Conservation (phyloP, 768 basidiomycete species). For the Tulasnella sp. region DNA sequence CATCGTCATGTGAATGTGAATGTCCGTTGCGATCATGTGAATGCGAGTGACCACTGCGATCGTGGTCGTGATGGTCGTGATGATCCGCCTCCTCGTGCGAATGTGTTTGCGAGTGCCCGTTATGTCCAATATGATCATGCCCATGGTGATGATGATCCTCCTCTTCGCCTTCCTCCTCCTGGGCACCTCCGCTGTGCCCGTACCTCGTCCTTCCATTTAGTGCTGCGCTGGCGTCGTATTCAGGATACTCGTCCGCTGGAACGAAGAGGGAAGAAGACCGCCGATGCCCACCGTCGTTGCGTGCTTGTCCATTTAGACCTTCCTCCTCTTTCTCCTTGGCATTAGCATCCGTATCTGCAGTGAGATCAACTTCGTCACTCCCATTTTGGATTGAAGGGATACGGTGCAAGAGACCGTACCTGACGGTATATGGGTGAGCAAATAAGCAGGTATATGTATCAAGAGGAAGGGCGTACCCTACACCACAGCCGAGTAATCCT, state of each 20-base stretch:
- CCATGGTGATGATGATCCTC: background rate
- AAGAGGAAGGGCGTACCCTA: constrained; percentile 52
- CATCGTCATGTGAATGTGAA: background rate
- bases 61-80: no score
- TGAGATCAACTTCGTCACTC: constrained; percentile 34
- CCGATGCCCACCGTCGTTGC: constrained; percentile 2
- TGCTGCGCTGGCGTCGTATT: constrained; percentile 15
- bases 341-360: constrained; percentile 30
- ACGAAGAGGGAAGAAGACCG: constrained; percentile 44
- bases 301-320: background rate
- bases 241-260: constrained; percentile 38
- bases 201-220: background rate
- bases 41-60: no score
- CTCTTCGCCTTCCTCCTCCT: background rate
- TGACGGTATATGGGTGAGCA: constrained; percentile 26
- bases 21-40: no score
- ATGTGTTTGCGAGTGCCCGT: background rate
- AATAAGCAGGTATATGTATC: background rate
- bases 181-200: background rate
- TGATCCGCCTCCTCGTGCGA: background rate
- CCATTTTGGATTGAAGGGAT: constrained; percentile 62
- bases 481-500: constrained; percentile 88
- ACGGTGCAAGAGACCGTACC: constrained; percentile 85
- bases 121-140: background rate
- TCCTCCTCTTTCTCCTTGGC: constrained; percentile 44